A percentile compares a stretch with the other conserved stretches of the same genome.
These are phyloP conservation scores for Acaromyces ingoldii DNA, from an alignment of 1,284 basidiomycete species.

Conservation along the genomic window DNA sequence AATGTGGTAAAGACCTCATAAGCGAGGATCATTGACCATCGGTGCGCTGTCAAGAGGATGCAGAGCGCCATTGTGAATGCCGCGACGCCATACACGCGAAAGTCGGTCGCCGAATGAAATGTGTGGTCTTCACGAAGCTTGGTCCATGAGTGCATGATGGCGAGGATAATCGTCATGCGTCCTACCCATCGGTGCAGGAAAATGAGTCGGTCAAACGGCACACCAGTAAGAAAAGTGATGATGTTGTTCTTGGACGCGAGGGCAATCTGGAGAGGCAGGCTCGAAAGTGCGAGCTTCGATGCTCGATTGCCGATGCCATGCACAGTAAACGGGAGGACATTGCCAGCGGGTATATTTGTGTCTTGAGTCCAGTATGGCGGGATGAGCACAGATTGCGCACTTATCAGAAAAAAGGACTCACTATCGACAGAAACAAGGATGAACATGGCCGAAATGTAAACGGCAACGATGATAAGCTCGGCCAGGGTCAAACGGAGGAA, in stretches of 20 bases:
- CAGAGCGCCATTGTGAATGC: neutral
- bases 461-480: too few species aligned
- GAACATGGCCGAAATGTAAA: too few species aligned
- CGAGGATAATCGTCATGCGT: neutral
- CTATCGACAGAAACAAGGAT: too few species aligned
- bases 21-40: too few species aligned
- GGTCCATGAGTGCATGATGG: neutral
- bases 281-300: neutral
- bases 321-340: neutral
- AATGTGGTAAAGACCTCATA: neutral
- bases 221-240: neutral
- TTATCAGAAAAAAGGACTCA: too few species aligned
- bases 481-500: too few species aligned
- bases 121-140: neutral
- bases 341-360: too few species aligned
- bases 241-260: neutral
- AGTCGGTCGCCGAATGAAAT: neutral
- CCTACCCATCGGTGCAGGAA: neutral
- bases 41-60: neutral
- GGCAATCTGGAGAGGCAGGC: neutral
- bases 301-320: neutral
- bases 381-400: too few species aligned
- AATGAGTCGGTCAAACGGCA: neutral
- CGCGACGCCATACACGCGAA: neutral
- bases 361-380: too few species aligned